Percentiles rank a stretch among this genome's conserved stretches.
phyloP scores from a whole-genome alignment of 768 basidiomycete species.

The Kwoniella shandongensis region DNA sequence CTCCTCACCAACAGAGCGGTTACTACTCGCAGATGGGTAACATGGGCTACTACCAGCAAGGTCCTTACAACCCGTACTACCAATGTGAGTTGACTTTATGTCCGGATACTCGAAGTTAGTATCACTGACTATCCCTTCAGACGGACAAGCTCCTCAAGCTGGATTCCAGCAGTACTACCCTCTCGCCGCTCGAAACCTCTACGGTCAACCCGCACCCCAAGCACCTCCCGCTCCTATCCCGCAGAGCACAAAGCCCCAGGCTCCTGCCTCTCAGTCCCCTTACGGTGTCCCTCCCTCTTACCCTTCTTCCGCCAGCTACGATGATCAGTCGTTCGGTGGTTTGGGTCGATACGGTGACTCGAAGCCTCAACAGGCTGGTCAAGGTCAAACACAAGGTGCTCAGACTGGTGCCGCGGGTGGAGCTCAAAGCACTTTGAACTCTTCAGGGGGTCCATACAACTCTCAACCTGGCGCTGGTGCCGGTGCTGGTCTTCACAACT shows the following conservation, averaged over 20 bases:
- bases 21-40: slow-evolving; percentile 49
- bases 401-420: slow-evolving; percentile 1
- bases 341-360: slow-evolving; percentile 43
- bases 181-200: slow-evolving; percentile 45
- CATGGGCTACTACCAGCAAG: slow-evolving; percentile 51
- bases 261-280: slow-evolving; percentile 42
- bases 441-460: slow-evolving; percentile 15
- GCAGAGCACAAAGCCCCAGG: slow-evolving; percentile 30
- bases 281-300: slow-evolving; percentile 46
- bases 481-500: slow-evolving; percentile 36
- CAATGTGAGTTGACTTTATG: slow-evolving; percentile 41
- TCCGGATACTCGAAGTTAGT: neutral
- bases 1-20: slow-evolving; percentile 43
- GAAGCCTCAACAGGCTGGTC: slow-evolving; percentile 17
- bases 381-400: slow-evolving; percentile 13
- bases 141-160: slow-evolving; percentile 47
- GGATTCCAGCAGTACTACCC: slow-evolving; percentile 53
- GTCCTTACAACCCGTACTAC: slow-evolving; percentile 55
- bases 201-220: slow-evolving; percentile 42
- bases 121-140: slow-evolving; percentile 15
- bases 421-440: slow-evolving; percentile 8
- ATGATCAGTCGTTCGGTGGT: slow-evolving; percentile 38
- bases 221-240: slow-evolving; percentile 38
- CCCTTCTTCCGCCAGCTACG: slow-evolving; percentile 35
- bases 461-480: slow-evolving; percentile 18